A percentile compares a stretch with the other conserved stretches of the same genome.
These are phyloP conservation scores for Aspergillus kassunensis DNA, from an alignment of 495 filamentous ascomycete species.

Conservation along the genomic window DNA sequence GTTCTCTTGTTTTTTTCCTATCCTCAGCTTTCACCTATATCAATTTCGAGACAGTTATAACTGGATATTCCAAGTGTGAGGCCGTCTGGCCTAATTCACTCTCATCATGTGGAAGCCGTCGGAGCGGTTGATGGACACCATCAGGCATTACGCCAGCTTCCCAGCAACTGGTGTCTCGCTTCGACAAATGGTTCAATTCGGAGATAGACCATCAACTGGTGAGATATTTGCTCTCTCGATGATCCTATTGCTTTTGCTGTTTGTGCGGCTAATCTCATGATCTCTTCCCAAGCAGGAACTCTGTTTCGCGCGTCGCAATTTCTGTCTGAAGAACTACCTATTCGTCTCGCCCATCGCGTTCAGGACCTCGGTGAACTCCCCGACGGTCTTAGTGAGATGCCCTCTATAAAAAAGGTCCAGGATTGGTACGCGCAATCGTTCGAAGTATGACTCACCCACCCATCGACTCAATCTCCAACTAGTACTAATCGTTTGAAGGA, in stretches of 20 bases:
- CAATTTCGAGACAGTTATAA: neutral
- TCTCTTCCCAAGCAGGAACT: conserved; percentile 58
- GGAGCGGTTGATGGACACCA: conserved; percentile 92
- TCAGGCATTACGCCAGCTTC: conserved; percentile 96
- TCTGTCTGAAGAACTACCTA: conserved; percentile 95
- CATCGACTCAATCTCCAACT: neutral
- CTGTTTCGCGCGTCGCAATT: conserved; percentile 97
- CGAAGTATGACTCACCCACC: conserved; percentile 61
- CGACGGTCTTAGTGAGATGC: conserved; percentile 98
- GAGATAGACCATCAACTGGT: conserved; percentile 85
- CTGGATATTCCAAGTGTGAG: conserved; percentile 13
- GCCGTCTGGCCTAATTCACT: conserved; percentile 29
- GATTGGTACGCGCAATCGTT: conserved; percentile 99
- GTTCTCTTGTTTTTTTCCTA: neutral
- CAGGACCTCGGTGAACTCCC: conserved; percentile 87
- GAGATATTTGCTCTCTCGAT: conserved; percentile 18
- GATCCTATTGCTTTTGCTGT: conserved; percentile 1
- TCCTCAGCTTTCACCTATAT: neutral
- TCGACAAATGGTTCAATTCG: conserved; percentile 99
- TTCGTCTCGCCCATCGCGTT: conserved; percentile 92
- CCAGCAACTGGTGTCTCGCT: conserved; percentile 95
- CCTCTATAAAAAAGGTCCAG: conserved; percentile 88
- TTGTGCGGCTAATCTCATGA: conserved; percentile 18
- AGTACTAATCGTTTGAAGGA: conserved; percentile 51
- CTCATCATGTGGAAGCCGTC: conserved; percentile 81